Conservation (phyloP, 345 rosid species). For the Aquilaria sinensis region DNA sequence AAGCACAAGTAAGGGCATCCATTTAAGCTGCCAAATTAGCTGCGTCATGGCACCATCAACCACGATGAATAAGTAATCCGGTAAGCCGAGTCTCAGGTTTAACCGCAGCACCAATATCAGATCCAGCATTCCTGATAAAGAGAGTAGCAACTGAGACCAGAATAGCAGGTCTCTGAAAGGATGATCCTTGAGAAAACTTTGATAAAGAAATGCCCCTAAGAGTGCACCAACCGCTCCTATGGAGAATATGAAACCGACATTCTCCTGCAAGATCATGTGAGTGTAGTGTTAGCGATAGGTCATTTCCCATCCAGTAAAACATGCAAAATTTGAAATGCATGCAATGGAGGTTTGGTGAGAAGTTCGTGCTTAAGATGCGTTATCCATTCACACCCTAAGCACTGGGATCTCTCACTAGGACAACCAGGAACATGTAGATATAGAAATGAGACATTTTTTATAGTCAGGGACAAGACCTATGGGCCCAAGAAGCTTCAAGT, state of each 20-base stretch:
- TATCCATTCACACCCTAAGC: too few species aligned
- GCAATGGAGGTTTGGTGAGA: too few species aligned
- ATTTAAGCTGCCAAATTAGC: slow-evolving; percentile 62
- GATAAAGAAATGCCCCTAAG: slow-evolving; percentile 72
- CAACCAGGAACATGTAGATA: too few species aligned
- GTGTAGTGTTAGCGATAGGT: too few species aligned
- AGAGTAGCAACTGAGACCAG: slow-evolving; percentile 76
- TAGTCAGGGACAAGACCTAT: too few species aligned
- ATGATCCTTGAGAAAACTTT: slow-evolving; percentile 58
- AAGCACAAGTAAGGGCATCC: slow-evolving; percentile 95
- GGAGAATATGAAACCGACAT: slow-evolving; percentile 75
- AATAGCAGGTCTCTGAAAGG: slow-evolving; percentile 65
- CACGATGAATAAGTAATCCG: slow-evolving; percentile 65
- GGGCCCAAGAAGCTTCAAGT: too few species aligned
- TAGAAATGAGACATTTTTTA: too few species aligned
- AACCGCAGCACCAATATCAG: slow-evolving; percentile 67
- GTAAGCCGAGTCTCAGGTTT: slow-evolving; percentile 60
- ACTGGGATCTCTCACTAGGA: too few species aligned
- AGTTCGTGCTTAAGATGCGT: too few species aligned
- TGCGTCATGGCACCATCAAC: slow-evolving; percentile 58
- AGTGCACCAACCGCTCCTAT: slow-evolving; percentile 85
- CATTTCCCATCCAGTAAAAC: too few species aligned
- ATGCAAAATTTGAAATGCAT: too few species aligned
- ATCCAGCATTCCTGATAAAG: slow-evolving; percentile 87
- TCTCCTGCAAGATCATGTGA: slow-evolving; percentile 44